Conservation (phyloP, 208 protist genomes). For the Naegleria lovaniensis region DNA sequence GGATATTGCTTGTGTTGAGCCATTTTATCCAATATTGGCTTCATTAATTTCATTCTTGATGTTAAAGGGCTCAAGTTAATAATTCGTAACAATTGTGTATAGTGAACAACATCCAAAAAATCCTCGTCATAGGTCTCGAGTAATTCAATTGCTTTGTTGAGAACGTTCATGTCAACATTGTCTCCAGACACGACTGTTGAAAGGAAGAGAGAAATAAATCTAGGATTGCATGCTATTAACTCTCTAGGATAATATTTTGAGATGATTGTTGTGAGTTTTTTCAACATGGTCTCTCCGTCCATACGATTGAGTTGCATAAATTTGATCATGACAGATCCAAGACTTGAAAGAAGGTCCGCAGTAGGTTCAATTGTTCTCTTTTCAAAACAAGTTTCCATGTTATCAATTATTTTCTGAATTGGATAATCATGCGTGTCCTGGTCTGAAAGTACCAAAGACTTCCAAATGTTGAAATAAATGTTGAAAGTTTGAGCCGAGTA, state of each 20-base stretch:
- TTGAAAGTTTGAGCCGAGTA: not conserved
- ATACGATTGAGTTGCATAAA: not conserved
- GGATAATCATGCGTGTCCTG: not conserved
- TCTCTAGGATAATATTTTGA: not conserved
- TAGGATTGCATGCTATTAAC: not conserved
- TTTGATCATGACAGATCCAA: not conserved
- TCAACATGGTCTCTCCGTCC: not conserved
- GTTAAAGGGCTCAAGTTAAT: not conserved
- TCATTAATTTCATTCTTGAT: not conserved
- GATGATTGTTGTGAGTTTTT: not conserved
- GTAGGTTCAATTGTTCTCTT: not conserved
- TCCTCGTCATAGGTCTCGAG: not conserved
- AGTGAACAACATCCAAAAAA: not conserved
- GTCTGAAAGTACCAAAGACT: not conserved
- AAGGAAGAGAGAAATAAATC: not conserved
- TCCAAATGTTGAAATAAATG: not conserved
- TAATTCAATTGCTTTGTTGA: not conserved
- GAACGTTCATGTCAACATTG: not conserved
- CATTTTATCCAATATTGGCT: not conserved
- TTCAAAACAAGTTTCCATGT: not conserved
- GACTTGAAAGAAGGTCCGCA: not conserved
- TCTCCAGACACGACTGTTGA: not conserved
- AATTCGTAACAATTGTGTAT: not conserved
- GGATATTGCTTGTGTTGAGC: not conserved
- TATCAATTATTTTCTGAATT: not conserved